phyloP scores from a whole-genome alignment of 2,329 filamentous ascomycete species.

The Aspergillus sp. region DNA sequence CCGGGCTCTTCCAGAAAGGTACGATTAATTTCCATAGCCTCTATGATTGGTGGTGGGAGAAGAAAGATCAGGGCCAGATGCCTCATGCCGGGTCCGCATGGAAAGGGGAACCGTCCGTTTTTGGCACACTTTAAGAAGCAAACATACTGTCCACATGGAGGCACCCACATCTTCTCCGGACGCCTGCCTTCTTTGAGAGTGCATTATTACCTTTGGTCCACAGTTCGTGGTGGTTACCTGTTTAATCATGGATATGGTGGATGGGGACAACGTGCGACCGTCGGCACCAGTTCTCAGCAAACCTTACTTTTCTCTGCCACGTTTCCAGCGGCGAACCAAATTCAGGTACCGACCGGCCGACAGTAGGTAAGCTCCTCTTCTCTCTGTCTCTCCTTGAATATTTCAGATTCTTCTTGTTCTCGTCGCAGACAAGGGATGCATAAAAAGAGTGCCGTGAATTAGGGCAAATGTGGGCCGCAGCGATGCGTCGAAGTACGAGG shows the following conservation, averaged over 20 bases:
- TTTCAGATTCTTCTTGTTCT: no score
- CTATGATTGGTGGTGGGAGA: background rate
- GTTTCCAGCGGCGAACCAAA: background rate
- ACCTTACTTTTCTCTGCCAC: background rate
- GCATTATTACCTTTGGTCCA: background rate
- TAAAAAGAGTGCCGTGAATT: background rate
- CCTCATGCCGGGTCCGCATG: background rate
- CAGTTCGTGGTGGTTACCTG: background rate
- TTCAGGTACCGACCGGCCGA: background rate
- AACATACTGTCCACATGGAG: conserved; percentile 2
- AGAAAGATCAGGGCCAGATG: background rate
- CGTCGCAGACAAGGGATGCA: background rate
- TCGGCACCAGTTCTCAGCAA: background rate
- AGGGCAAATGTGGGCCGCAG: conserved; percentile 5
- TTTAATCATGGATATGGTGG: background rate
- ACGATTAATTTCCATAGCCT: conserved; percentile 1
- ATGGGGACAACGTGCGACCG: conserved; percentile 1
- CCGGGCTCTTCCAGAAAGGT: background rate
- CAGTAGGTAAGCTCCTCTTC: background rate
- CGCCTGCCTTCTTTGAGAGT: conserved; percentile 2
- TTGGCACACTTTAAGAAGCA: background rate
- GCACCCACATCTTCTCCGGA: background rate
- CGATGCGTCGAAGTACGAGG: background rate
- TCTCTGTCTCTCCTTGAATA: background rate
- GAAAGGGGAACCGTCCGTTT: background rate